Conservation (phyloP, 23 red algal species). For the Pyropia yezoensis region DNA sequence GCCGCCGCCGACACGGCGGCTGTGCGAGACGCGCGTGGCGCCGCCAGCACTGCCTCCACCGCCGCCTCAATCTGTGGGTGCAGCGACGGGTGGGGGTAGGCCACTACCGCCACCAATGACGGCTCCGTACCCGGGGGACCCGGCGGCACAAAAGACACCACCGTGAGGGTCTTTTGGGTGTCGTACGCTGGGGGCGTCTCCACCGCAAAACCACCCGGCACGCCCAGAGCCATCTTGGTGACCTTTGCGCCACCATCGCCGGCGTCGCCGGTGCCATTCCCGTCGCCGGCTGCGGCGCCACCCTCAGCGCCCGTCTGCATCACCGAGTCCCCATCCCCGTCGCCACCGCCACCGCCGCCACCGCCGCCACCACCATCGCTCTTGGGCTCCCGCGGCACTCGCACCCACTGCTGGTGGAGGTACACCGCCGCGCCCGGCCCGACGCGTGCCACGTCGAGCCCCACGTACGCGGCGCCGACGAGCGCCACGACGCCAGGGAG, state of each 20-base stretch:
- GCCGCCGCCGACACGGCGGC: constrained; percentile 33
- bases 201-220: constrained; percentile 48
- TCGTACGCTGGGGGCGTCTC: constrained; percentile 7
- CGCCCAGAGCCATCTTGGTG: constrained; percentile 64
- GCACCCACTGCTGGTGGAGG: constrained; percentile 44
- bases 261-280: too few species aligned
- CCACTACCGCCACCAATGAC: constrained; percentile 10
- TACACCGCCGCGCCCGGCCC: constrained; percentile 30
- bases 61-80: constrained; percentile 1
- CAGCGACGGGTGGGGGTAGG: constrained; percentile 17
- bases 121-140: not conserved
- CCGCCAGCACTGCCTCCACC: constrained; percentile 9
- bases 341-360: constrained; percentile 9
- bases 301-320: too few species aligned
- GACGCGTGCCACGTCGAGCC: constrained; percentile 11
- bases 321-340: too few species aligned
- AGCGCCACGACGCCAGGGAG: constrained; percentile 65
- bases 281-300: not conserved
- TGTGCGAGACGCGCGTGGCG: not conserved
- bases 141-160: constrained; percentile 18
- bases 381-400: not conserved
- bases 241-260: constrained; percentile 2
- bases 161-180: constrained; percentile 18
- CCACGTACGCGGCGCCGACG: constrained; percentile 29
- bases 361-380: constrained; percentile 3